Conservation (phyloP, 2,329 filamentous ascomycete genomes). For the Nemania serpens region DNA sequence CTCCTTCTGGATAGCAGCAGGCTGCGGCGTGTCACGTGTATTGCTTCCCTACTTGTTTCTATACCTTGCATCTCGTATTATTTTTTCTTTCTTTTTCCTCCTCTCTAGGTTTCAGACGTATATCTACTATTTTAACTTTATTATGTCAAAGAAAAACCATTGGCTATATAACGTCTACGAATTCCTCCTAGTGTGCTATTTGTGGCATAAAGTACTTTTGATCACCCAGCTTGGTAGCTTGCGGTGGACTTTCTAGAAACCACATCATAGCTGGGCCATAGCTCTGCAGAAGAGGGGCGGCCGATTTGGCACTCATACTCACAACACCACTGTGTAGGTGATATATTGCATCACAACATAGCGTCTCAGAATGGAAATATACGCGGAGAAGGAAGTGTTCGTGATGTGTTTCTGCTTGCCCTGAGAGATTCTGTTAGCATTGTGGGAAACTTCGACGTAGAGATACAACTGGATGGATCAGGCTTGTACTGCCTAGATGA, state of each 20-base stretch:
- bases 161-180: conserved; percentile 4
- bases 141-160: neutral
- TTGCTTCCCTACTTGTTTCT: neutral
- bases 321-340: neutral
- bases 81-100: neutral
- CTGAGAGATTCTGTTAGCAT: neutral
- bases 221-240: neutral
- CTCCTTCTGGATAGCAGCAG: conserved; percentile 9
- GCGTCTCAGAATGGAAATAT: neutral
- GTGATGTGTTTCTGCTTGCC: neutral
- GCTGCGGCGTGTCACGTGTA: conserved; percentile 13
- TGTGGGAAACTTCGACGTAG: neutral
- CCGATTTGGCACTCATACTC: neutral
- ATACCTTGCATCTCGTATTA: neutral
- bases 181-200: conserved; percentile 1
- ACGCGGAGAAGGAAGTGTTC: neutral
- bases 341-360: neutral
- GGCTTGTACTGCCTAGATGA: neutral
- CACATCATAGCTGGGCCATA: conserved; percentile 3
- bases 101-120: too few relatives aligned
- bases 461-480: neutral
- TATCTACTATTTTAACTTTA: neutral
- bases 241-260: too few relatives aligned
- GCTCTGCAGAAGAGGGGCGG: neutral
- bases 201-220: neutral